phyloP scores from a whole-genome alignment of 345 rosid genomes.

The Syzygium jambos region DNA sequence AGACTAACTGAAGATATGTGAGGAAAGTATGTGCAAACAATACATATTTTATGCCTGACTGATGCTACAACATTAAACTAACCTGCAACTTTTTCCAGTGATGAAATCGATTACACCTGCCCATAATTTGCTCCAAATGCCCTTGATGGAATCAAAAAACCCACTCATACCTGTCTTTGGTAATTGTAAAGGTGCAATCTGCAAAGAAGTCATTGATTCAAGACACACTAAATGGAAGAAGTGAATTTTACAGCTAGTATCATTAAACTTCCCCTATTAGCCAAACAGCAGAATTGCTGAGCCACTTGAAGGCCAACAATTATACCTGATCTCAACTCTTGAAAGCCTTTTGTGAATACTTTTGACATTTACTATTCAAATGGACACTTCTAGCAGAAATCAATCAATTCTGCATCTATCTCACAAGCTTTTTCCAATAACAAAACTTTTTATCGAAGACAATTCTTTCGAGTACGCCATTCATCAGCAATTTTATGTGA shows the following conservation, averaged over 20 bases:
- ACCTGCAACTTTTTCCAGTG: conserved; percentile 87
- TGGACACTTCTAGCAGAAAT: too few species aligned
- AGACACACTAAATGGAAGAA: not conserved
- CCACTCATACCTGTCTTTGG: conserved; percentile 51
- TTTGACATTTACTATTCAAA: too few species aligned
- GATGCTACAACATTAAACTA: not conserved
- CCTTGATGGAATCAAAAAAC: conserved; percentile 56
- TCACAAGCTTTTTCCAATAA: not conserved
- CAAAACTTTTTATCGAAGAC: not conserved
- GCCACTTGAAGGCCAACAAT: too few species aligned
- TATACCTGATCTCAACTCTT: too few species aligned
- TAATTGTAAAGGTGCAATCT: conserved; percentile 59
- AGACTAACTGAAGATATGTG: not conserved
- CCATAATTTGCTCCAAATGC: conserved; percentile 47
- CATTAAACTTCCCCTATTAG: not conserved
- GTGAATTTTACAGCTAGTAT: not conserved
- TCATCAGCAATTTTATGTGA: not conserved
- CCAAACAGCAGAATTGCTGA: too few species aligned
- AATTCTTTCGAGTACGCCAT: not conserved
- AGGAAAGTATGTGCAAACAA: not conserved
- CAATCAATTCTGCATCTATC: too few species aligned
- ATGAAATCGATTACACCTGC: conserved; percentile 63
- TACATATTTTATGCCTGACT: not conserved
- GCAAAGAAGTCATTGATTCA: conserved; percentile 13
- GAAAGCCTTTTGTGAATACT: too few species aligned